Evolutionary conservation across 495 filamentous ascomycete genomes (phyloP), one percentile per base, ranked within the genome.

Genomic region (Xylaria bambusicola): DNA sequence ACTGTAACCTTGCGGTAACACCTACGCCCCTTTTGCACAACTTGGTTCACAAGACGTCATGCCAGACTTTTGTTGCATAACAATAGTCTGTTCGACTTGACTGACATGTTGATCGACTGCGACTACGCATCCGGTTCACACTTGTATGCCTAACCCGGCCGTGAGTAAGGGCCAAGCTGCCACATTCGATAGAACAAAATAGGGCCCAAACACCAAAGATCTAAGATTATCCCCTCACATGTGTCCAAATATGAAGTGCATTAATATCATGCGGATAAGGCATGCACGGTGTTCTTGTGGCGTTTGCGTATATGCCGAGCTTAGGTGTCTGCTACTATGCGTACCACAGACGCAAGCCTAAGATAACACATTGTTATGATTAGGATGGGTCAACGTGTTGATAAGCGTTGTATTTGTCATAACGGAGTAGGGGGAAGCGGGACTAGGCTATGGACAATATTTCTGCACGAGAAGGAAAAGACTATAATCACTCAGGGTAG

Each of bases 61-160:
- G 46, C 35, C 29, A 13, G 3, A 15, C 27, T n/a, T n/a, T 36
- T 21, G 8, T 1, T 29, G n/a, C 6, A 13, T 52, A 13, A 38
- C 12, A 38, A 9, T 20, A 31, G 21, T 15, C 0, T 29, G 6
- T 13, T 52, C 33, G 50, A 12, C 24, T 52, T 31, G 50, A 12
- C 24, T 41, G 51, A 20, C 23, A 42, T 6, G 42, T 54, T 44
- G 38, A 24, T 24, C 52, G 36, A 38, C 52, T 23, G 52, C n/a
- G 13, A 38, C 36, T n/a, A n/a, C n/a, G n/a, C n/a, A n/a, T n/a
- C n/a, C n/a, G n/a, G n/a, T n/a, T n/a, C n/a, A n/a, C n/a, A n/a
- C n/a, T n/a, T n/a, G n/a, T n/a, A n/a, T n/a, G n/a, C n/a, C n/a
- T n/a, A n/a, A n/a, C n/a, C 31, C 31, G 31, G 36, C 36, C 36